A percentile compares a stretch with the other conserved stretches of the same genome.
Conservation (phyloP, 75 land plant species). For the Isoetes taiwanensis region DNA sequence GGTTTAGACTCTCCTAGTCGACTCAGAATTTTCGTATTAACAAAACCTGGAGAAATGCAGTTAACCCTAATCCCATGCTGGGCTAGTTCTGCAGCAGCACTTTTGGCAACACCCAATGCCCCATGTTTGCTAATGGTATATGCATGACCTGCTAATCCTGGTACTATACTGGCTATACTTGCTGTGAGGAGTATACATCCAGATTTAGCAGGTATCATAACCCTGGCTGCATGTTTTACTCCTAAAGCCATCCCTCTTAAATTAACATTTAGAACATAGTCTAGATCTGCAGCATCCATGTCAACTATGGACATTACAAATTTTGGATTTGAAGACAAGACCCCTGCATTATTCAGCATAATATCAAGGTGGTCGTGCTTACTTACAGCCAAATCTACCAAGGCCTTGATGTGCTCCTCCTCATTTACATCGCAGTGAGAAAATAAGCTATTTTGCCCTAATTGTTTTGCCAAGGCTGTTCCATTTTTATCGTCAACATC, state of each 20-base stretch:
- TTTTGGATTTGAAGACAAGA: constrained; percentile 12
- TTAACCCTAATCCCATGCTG: constrained; percentile 43
- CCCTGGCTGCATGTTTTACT: constrained; percentile 40
- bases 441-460: too few species aligned
- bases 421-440: constrained; percentile 53
- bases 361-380: constrained; percentile 31
- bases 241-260: constrained; percentile 21
- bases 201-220: constrained; percentile 15
- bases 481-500: too few species aligned
- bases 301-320: constrained; percentile 16
- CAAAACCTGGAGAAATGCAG: constrained; percentile 64
- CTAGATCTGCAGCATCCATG: constrained; percentile 11
- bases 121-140: constrained; percentile 36
- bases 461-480: too few species aligned
- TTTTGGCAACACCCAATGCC: constrained; percentile 6
- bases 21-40: too few species aligned
- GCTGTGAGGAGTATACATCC: constrained; percentile 39
- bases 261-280: constrained; percentile 21
- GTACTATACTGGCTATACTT: constrained; percentile 25
- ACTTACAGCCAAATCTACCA: constrained; percentile 21
- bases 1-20: too few species aligned
- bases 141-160: constrained; percentile 33
- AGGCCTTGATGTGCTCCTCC: constrained; percentile 35
- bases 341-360: constrained; percentile 53
- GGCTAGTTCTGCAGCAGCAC: constrained; percentile 29